phyloP scores from a whole-genome alignment of 2,329 filamentous ascomycete species.

The Xylariales sp. region DNA sequence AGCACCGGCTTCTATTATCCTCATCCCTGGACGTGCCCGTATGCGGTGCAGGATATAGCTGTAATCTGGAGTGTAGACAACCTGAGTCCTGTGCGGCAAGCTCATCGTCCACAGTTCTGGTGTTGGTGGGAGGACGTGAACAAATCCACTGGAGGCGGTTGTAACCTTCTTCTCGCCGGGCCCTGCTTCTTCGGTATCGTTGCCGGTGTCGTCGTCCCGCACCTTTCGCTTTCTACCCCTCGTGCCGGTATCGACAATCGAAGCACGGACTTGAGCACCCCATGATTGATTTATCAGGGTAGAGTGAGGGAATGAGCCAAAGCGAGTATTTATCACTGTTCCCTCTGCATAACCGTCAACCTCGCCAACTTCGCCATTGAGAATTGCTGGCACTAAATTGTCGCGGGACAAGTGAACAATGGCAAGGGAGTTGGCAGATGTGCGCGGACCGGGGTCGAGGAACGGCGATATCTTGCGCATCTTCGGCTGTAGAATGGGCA shows the following conservation, averaged over 20 bases:
- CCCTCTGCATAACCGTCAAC: conserved; percentile 72
- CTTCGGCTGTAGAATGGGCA: background rate
- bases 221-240: conserved; percentile 66
- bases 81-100: conserved; percentile 76
- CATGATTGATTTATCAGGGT: conserved; percentile 76
- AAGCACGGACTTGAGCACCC: conserved; percentile 89
- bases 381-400: conserved; percentile 71
- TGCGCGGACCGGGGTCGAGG: conserved; percentile 61
- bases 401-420: conserved; percentile 88
- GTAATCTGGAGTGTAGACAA: conserved; percentile 84
- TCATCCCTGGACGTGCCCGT: conserved; percentile 66
- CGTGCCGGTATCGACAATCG: conserved; percentile 87
- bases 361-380: conserved; percentile 56
- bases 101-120: conserved; percentile 80
- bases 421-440: conserved; percentile 64
- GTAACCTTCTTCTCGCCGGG: conserved; percentile 32
- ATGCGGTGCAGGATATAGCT: conserved; percentile 78
- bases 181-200: conserved; percentile 23
- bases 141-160: conserved; percentile 63
- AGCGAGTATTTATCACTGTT: conserved; percentile 83
- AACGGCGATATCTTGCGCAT: conserved; percentile 66
- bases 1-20: conserved; percentile 75
- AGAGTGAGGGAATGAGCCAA: conserved; percentile 83
- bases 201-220: conserved; percentile 38
- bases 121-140: conserved; percentile 74